Conservation (phyloP, 345 rosid species). For the Eucalyptus globulus region DNA sequence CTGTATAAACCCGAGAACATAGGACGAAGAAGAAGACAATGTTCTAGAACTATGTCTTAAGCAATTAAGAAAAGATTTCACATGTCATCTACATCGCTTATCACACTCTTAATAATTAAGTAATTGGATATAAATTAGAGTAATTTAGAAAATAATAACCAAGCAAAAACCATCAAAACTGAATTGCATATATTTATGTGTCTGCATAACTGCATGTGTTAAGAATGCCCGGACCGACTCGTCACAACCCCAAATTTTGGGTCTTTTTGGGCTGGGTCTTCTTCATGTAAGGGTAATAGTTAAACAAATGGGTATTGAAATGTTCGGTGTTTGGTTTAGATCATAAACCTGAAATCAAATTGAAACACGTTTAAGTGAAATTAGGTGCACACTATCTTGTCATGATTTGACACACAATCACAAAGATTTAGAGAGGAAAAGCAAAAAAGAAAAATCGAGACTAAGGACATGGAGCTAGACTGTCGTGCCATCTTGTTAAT, state of each 20-base stretch:
- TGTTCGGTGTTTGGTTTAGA: neutral
- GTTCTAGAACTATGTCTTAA: neutral
- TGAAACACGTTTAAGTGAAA: slow-evolving; percentile 22
- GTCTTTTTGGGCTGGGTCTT: neutral
- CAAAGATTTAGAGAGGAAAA: too few species aligned
- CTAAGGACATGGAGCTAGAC: too few species aligned
- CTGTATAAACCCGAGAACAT: too few species aligned
- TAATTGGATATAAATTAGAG: neutral
- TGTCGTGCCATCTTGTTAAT: rapidly evolving
- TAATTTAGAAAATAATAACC: neutral
- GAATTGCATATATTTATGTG: neutral
- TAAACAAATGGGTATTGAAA: neutral
- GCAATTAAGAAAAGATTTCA: neutral
- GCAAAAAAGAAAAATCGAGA: too few species aligned
- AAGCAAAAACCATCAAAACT: neutral
- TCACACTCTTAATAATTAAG: neutral
- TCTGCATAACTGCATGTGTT: neutral
- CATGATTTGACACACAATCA: too few species aligned
- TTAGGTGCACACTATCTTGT: slow-evolving; percentile 33
- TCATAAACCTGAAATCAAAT: too few species aligned
- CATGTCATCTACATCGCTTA: neutral
- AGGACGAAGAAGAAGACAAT: neutral
- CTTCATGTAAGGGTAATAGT: neutral
- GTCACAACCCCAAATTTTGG: neutral
- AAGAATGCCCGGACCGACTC: neutral